Percentiles rank a stretch among this genome's conserved stretches.
Evolutionary conservation across 2,329 filamentous ascomycete species (phyloP).

Genomic region (Paraconiothyrium brasiliense): DNA sequence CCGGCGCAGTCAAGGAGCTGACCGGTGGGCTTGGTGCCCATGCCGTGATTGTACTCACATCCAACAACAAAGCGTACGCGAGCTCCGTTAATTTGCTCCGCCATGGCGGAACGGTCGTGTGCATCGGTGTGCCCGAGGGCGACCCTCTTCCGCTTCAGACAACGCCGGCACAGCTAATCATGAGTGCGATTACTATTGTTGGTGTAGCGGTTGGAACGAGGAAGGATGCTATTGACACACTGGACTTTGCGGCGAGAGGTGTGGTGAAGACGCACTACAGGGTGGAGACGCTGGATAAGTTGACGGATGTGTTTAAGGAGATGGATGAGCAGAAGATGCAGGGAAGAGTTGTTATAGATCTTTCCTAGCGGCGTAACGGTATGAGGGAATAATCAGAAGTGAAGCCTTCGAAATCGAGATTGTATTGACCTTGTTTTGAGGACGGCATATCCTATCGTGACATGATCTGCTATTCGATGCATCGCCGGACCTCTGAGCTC

Average conservation of each 20-base stretch:
- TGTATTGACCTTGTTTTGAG: neutral
- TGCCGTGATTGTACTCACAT: conserved; percentile 66
- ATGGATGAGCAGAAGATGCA: conserved; percentile 57
- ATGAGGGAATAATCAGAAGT: neutral
- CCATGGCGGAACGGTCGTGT: conserved; percentile 57
- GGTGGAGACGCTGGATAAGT: conserved; percentile 58
- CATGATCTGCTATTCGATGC: neutral
- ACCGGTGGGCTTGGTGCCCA: conserved; percentile 68
- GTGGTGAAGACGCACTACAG: conserved; percentile 60
- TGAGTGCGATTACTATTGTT: conserved; percentile 55
- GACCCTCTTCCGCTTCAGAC: conserved; percentile 56
- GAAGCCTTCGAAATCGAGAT: neutral
- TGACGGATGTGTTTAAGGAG: conserved; percentile 57
- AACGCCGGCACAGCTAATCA: conserved; percentile 52
- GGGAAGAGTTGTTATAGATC: conserved; percentile 59
- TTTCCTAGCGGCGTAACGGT: conserved; percentile 27
- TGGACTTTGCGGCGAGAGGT: conserved; percentile 55
- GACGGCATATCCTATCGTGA: neutral
- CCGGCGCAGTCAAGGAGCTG: conserved; percentile 64
- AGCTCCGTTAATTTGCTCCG: conserved; percentile 52
- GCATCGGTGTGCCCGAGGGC: conserved; percentile 60
- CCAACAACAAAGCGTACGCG: conserved; percentile 59
- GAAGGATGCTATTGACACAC: conserved; percentile 59
- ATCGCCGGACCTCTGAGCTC: neutral
- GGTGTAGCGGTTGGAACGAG: conserved; percentile 58